A percentile compares a stretch with the other conserved stretches of the same genome.
These are phyloP conservation scores for Ceratocystis alfenasii DNA, from an alignment of 2,329 filamentous ascomycete genomes.

Conservation along the genomic window DNA sequence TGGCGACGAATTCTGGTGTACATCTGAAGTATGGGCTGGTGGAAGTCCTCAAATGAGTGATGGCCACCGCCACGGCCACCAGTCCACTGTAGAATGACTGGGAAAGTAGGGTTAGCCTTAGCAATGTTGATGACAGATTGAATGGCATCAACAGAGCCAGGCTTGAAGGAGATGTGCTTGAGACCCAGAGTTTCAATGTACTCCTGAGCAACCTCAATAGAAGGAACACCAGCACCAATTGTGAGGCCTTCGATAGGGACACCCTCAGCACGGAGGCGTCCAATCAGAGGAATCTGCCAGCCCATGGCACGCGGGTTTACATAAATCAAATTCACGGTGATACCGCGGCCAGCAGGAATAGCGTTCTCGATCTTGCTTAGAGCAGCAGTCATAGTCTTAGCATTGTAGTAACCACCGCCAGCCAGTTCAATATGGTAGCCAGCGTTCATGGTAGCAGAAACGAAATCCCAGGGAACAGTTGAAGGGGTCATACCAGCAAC, in stretches of 20 bases:
- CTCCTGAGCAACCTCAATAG: constrained; percentile 82
- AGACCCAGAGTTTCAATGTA: constrained; percentile 88
- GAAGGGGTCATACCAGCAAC: constrained; percentile 89
- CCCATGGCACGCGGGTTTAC: constrained; percentile 80
- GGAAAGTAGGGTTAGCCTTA: constrained; percentile 85
- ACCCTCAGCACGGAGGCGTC: constrained; percentile 67
- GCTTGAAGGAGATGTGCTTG: constrained; percentile 92
- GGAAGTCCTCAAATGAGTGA: constrained; percentile 92
- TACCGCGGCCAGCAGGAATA: constrained; percentile 75
- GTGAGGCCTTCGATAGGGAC: constrained; percentile 85
- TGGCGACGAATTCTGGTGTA: constrained; percentile 77
- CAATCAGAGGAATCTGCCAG: constrained; percentile 83
- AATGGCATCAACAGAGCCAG: constrained; percentile 77
- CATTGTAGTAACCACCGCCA: constrained; percentile 79
- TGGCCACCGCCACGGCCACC: constrained; percentile 87
- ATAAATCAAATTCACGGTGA: constrained; percentile 83
- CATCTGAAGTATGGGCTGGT: constrained; percentile 82
- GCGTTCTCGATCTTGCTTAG: constrained; percentile 72
- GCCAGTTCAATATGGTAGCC: constrained; percentile 90
- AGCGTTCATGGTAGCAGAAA: constrained; percentile 83
- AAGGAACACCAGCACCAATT: constrained; percentile 86
- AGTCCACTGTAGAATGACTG: constrained; percentile 90
- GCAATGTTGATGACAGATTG: constrained; percentile 86
- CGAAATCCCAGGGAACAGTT: constrained; percentile 84
- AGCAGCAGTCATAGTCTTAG: constrained; percentile 69